A percentile compares a stretch with the other conserved stretches of the same genome.
Evolutionary conservation across 805 yeast genomes (phyloP).

Genomic region (Barnettozyma vustinii): DNA sequence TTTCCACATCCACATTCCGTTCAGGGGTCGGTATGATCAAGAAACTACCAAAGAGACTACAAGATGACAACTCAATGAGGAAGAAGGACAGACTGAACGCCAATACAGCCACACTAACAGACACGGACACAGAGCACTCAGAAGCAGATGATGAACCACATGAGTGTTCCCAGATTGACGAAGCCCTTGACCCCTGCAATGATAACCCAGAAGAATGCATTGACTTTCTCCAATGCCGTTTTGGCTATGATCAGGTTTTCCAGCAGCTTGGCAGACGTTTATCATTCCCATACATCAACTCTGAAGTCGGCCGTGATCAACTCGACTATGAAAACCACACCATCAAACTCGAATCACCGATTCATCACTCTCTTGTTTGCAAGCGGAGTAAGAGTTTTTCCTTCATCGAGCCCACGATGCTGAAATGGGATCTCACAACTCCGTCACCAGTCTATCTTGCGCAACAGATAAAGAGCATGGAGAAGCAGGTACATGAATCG

Average conservation of each 20-base stretch:
- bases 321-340: constrained; percentile 24
- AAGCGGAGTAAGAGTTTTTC: constrained; percentile 35
- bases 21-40: constrained; percentile 25
- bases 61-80: constrained; percentile 14
- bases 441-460: constrained; percentile 14
- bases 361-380: constrained; percentile 6
- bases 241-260: constrained; percentile 10
- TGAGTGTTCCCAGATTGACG: not conserved
- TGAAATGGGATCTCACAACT: constrained; percentile 9
- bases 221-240: not conserved
- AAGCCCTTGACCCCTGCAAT: not conserved
- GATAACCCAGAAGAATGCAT: not conserved
- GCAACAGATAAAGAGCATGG: constrained; percentile 7
- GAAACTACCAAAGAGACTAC: constrained; percentile 20
- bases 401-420: constrained; percentile 21
- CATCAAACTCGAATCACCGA: constrained; percentile 7
- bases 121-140: constrained; percentile 1
- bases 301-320: constrained; percentile 29
- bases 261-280: constrained; percentile 31
- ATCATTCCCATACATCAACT: constrained; percentile 33
- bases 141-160: not conserved
- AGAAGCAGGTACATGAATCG: not conserved
- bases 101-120: not conserved
- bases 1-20: constrained; percentile 13
- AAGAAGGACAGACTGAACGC: constrained; percentile 4